Evolutionary conservation across 1,284 basidiomycete genomes (phyloP).

Genomic region (Tylopilus sp.): DNA sequence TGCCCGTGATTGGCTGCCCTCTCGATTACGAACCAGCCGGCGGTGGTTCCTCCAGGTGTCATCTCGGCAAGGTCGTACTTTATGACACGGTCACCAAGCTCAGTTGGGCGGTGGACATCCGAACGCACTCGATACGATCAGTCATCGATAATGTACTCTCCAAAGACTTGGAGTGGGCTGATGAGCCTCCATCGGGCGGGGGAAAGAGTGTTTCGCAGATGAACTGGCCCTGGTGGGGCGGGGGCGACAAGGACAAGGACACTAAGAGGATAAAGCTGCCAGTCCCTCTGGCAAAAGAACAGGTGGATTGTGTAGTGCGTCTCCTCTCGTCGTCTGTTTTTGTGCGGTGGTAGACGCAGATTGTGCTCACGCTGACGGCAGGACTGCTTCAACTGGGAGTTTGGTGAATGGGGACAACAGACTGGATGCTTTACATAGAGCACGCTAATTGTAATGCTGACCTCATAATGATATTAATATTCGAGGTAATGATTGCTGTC

Average conservation of each 20-base stretch:
- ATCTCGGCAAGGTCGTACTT: conserved; percentile 76
- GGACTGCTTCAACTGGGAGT: conserved; percentile 71
- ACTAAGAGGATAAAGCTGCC: conserved; percentile 23
- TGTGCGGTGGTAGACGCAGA: neutral
- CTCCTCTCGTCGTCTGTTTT: neutral
- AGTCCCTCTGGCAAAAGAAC: conserved; percentile 43
- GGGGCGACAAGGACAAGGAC: conserved; percentile 14
- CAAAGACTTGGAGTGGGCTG: conserved; percentile 58
- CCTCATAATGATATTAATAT: neutral
- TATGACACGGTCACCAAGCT: conserved; percentile 86
- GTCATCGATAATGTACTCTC: conserved; percentile 71
- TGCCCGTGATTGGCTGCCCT: neutral
- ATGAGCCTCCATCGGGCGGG: conserved; percentile 22
- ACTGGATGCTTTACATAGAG: neutral
- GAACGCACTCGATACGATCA: conserved; percentile 72
- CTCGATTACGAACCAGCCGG: conserved; percentile 1
- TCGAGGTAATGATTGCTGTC: neutral
- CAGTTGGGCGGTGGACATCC: conserved; percentile 77
- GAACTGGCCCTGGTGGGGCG: conserved; percentile 31
- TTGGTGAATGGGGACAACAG: conserved; percentile 35
- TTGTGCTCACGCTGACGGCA: conserved; percentile 23
- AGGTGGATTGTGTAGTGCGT: conserved; percentile 38
- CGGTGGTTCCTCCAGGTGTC: conserved; percentile 49
- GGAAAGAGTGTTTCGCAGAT: neutral
- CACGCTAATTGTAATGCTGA: neutral